phyloP scores from a whole-genome alignment of 768 basidiomycete species.

The Asterophora lycoperdoides region DNA sequence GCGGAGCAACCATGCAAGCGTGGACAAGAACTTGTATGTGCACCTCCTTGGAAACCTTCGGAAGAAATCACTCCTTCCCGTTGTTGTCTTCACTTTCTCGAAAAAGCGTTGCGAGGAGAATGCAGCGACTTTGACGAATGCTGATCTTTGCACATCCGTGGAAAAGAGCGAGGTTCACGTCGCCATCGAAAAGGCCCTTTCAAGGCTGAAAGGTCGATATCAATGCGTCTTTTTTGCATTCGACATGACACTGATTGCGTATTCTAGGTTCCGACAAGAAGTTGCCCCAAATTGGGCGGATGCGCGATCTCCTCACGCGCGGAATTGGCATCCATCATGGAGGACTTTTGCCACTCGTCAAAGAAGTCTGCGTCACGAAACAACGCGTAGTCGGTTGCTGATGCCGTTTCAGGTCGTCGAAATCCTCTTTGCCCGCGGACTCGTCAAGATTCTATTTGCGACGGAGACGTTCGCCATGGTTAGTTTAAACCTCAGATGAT shows the following conservation, averaged over 20 bases:
- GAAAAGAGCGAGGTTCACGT: conserved; percentile 99
- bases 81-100: conserved; percentile 95
- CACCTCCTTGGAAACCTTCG: conserved; percentile 83
- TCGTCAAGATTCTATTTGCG: conserved; percentile 95
- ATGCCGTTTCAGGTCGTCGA: conserved; percentile 72
- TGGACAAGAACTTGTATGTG: conserved; percentile 91
- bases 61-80: conserved; percentile 84
- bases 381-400: conserved; percentile 2
- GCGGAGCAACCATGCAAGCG: conserved; percentile 59
- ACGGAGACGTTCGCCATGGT: conserved; percentile 99
- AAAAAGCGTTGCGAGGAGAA: conserved; percentile 98
- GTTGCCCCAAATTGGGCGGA: conserved; percentile 87
- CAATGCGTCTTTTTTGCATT: not conserved
- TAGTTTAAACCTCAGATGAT: conserved; percentile 10
- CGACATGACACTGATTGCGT: conserved; percentile 8
- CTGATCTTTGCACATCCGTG: conserved; percentile 80
- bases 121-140: conserved; percentile 81
- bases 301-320: conserved; percentile 83
- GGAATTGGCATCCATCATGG: conserved; percentile 99
- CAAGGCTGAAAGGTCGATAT: conserved; percentile 77
- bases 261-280: conserved; percentile 80
- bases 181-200: conserved; percentile 86
- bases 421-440: conserved; percentile 89
- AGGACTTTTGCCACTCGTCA: conserved; percentile 92
- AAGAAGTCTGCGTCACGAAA: conserved; percentile 60